These are phyloP conservation scores for Apiotrichum brassicae DNA, from an alignment of 1,284 basidiomycete species.

Conservation along the genomic window DNA sequence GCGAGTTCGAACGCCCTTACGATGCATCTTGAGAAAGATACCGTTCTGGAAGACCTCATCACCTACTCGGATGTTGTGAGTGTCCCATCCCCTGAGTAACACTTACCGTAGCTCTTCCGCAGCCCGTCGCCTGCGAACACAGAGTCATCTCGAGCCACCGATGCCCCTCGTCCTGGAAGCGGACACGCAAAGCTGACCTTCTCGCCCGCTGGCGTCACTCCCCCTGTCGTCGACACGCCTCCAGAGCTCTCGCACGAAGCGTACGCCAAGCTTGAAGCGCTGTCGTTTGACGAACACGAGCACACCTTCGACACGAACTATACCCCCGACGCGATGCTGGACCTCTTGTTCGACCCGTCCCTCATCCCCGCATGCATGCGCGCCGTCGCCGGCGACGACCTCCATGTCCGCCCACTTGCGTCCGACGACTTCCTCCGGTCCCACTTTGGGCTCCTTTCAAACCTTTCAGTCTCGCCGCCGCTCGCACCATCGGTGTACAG, in stretches of 20 bases:
- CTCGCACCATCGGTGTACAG: constrained; percentile 64
- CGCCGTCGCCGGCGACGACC: constrained; percentile 21
- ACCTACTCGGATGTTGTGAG: constrained; percentile 51
- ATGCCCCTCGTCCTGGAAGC: not conserved
- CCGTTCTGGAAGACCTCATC: constrained; percentile 81
- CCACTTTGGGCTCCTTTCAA: constrained; percentile 74
- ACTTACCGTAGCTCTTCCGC: not conserved
- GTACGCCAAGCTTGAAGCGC: not conserved
- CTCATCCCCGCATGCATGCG: constrained; percentile 51
- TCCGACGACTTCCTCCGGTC: constrained; percentile 76
- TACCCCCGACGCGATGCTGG: constrained; percentile 63
- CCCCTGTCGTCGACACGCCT: not conserved
- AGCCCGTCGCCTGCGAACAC: not conserved
- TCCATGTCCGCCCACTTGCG: constrained; percentile 69
- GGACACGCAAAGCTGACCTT: constrained; percentile 1
- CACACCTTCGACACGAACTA: constrained; percentile 48
- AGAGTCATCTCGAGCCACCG: not conserved
- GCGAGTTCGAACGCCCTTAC: constrained; percentile 66
- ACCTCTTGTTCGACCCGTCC: constrained; percentile 64
- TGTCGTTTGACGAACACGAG: not conserved
- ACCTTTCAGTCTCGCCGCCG: constrained; percentile 72
- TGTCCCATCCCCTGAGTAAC: constrained; percentile 3
- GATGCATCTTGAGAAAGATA: constrained; percentile 69
- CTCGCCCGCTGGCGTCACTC: not conserved
- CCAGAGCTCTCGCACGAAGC: not conserved